Evolutionary conservation across 2,329 filamentous ascomycete genomes (phyloP).

Genomic region (Fusarium sp.): DNA sequence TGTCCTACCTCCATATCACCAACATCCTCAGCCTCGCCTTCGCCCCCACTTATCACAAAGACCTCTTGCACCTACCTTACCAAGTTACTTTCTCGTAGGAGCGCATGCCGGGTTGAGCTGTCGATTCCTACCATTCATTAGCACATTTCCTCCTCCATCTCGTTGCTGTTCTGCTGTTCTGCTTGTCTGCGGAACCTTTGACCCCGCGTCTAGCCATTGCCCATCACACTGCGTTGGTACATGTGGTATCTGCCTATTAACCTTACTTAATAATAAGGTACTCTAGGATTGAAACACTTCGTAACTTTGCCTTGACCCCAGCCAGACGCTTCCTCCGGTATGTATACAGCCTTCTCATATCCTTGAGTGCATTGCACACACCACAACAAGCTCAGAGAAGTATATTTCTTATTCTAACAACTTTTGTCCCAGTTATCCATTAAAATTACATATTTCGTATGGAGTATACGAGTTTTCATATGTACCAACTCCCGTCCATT

Average conservation of each 20-base stretch:
- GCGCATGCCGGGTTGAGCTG: neutral
- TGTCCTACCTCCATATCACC: constrained; percentile 15
- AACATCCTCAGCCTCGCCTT: constrained; percentile 27
- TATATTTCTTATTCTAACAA: constrained; percentile 9
- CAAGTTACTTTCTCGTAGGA: neutral
- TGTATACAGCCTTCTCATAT: constrained; percentile 10
- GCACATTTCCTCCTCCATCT: constrained; percentile 16
- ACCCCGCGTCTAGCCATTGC: constrained; percentile 38
- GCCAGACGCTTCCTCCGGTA: constrained; percentile 17
- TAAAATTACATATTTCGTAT: neutral
- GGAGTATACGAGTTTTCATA: neutral
- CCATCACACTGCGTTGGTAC: constrained; percentile 9
- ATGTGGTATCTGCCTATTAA: constrained; percentile 9
- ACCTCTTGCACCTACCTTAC: neutral
- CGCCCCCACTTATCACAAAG: constrained; percentile 2
- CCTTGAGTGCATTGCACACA: neutral
- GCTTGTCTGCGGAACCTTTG: constrained; percentile 8
- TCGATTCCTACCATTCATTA: constrained; percentile 32
- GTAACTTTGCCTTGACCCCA: constrained; percentile 22
- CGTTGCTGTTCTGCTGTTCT: constrained; percentile 21
- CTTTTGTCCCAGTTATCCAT: constrained; percentile 6
- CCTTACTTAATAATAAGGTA: neutral
- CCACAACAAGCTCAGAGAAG: neutral
- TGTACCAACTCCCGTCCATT: neutral
- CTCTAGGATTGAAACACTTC: constrained; percentile 30